Evolutionary conservation across 208 protist genomes (phyloP), one percentile per base, ranked within the genome.

Genomic region (Crithidia acanthocephali): DNA sequence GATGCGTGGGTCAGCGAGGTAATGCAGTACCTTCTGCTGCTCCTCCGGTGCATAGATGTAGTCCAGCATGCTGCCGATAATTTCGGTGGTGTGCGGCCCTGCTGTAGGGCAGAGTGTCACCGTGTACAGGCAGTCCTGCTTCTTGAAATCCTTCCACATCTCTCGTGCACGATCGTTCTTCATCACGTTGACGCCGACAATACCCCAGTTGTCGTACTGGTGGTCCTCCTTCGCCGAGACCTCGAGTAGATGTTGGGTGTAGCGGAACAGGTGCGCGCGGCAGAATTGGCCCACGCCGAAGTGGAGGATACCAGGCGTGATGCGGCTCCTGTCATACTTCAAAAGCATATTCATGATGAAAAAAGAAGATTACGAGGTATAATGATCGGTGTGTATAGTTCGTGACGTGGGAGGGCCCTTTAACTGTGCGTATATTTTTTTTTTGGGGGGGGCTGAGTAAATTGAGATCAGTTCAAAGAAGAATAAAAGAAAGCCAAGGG

Each of bases 51-150:
- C 73, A 61, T 74, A 80, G 32, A 84, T 25, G 60, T 72, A 80
- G 52, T 76, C 73, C 45, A 80, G 55, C 73, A 80, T 76, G 64
- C 65, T 77, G 40, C 73, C 73, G 1, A 80, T 44, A 28, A 74
- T 37, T 44, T 70, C 69, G 32, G 66, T 63, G 32, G 53, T 63
- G 45, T 67, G 67, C 10, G 42, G 20, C 22, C 67, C 69, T n/a
- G 64, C 70, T 6, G 62, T 77, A 1, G 69, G 63, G 55, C 51
- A 80, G n/a, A 84, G 79, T 10, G 68, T 75, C 23, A 87, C 66
- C 25, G 78, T 74, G 66, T 87, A 84, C 27, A 87, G 37, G 66
- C 61, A 81, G 30, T 81, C 55, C 35, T 87, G 82, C 51, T 58
- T 81, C 47, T 79, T 68, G 48, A 80, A 80, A 52, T 83, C 70